Evolutionary conservation across 208 protist genomes (phyloP).

Genomic region (Perkinsela sp.): DNA sequence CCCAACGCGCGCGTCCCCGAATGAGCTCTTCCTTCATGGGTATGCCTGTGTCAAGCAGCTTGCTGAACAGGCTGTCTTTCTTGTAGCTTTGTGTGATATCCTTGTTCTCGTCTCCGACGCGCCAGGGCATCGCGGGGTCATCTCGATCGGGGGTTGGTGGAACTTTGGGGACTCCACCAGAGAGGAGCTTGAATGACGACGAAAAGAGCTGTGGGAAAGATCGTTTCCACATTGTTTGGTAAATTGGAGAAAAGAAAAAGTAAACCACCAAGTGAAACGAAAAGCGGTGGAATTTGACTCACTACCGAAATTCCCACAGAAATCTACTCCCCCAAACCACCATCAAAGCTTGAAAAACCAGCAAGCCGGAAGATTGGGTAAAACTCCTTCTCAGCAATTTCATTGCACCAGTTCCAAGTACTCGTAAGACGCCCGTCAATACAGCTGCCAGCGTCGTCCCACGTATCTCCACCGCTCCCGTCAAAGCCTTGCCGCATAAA

Average conservation of each 20-base stretch:
- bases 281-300: too few species aligned
- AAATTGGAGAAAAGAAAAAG: too few species aligned
- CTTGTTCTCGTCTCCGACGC: background rate
- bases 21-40: slow-evolving; percentile 56
- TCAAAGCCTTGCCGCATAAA: slow-evolving; percentile 84
- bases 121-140: background rate
- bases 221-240: too few species aligned
- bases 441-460: slow-evolving; percentile 83
- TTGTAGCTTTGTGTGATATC: background rate
- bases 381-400: slow-evolving; percentile 73
- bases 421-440: slow-evolving; percentile 87
- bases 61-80: slow-evolving; percentile 26
- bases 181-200: too few species aligned
- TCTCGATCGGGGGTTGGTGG: too few species aligned
- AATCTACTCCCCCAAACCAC: slow-evolving; percentile 52
- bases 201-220: too few species aligned
- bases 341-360: slow-evolving; percentile 86
- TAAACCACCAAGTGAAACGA: too few species aligned
- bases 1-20: slow-evolving; percentile 27
- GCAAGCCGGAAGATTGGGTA: slow-evolving; percentile 77
- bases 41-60: slow-evolving; percentile 51
- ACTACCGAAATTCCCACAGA: too few species aligned
- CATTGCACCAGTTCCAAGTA: slow-evolving; percentile 88
- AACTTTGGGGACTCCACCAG: too few species aligned
- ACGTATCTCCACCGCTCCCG: slow-evolving; percentile 81